Percentiles rank a stretch among this genome's conserved stretches.
phyloP scores from a whole-genome alignment of 2,329 filamentous ascomycete species.

The Ustulina deusta region DNA sequence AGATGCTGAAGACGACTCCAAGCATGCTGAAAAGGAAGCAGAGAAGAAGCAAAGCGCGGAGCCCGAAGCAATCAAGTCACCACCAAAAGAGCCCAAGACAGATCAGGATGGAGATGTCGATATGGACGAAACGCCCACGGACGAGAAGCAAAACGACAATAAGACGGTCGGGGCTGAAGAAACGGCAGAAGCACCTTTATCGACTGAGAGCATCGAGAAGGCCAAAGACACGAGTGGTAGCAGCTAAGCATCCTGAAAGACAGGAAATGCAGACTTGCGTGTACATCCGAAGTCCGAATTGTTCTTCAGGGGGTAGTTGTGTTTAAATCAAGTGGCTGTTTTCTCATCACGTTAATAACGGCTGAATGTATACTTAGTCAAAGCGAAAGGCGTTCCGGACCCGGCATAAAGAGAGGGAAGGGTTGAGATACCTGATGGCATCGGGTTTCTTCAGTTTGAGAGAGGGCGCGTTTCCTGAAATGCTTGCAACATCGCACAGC shows the following conservation, averaged over 20 bases:
- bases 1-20: constrained; percentile 39
- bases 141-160: constrained; percentile 56
- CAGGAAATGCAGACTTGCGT: constrained; percentile 17
- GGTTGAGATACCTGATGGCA: constrained; percentile 17
- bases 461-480: neutral
- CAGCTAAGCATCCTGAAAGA: constrained; percentile 25
- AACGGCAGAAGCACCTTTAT: constrained; percentile 24
- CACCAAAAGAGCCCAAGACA: constrained; percentile 49
- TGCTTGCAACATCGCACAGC: neutral
- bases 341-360: constrained; percentile 27
- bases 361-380: constrained; percentile 37
- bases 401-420: constrained; percentile 30
- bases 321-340: constrained; percentile 28
- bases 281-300: neutral
- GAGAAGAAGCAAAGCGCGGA: constrained; percentile 46
- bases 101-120: constrained; percentile 65
- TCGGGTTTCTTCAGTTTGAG: constrained; percentile 7
- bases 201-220: constrained; percentile 30
- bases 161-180: constrained; percentile 39
- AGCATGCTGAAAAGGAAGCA: constrained; percentile 37
- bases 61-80: constrained; percentile 36
- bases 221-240: constrained; percentile 33
- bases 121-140: constrained; percentile 58
- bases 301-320: constrained; percentile 27
- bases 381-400: constrained; percentile 43